These are phyloP conservation scores for Lachancea nothofagi DNA, from an alignment of 805 yeast genomes.

Conservation along the genomic window DNA sequence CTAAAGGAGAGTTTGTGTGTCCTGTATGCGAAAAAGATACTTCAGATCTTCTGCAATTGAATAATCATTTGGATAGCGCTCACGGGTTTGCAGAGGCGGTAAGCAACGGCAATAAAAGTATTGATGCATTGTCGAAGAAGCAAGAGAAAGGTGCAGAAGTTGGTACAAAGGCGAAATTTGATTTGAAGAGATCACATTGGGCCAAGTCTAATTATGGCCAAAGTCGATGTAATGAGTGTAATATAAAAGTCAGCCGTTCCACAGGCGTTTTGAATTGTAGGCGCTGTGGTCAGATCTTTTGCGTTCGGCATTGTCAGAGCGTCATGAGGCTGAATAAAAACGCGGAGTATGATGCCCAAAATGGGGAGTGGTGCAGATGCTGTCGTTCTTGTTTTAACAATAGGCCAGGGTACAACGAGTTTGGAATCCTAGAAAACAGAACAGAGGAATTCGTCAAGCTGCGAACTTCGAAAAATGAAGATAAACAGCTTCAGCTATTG, in stretches of 20 bases:
- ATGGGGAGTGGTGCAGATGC: conserved; percentile 66
- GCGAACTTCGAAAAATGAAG: conserved; percentile 44
- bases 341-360: conserved; percentile 41
- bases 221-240: conserved; percentile 35
- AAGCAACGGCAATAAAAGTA: conserved; percentile 20
- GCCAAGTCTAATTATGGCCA: conserved; percentile 14
- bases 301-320: conserved; percentile 57
- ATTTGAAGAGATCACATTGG: conserved; percentile 47
- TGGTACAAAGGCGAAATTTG: conserved; percentile 19
- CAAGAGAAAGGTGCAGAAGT: conserved; percentile 42
- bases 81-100: conserved; percentile 41
- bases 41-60: conserved; percentile 50
- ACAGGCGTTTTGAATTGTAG: conserved; percentile 54
- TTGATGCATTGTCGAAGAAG: conserved; percentile 36
- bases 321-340: conserved; percentile 45
- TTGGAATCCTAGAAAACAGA: conserved; percentile 43
- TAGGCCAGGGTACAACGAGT: conserved; percentile 49
- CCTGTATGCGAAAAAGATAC: conserved; percentile 66
- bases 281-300: conserved; percentile 67
- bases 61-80: conserved; percentile 64
- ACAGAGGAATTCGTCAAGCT: conserved; percentile 38
- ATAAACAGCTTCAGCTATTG: conserved; percentile 46
- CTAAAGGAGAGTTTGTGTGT: conserved; percentile 34
- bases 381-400: conserved; percentile 56
- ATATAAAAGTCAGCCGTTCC: conserved; percentile 52